Conservation (phyloP, 345 rosid genomes). For the Populus alba region DNA sequence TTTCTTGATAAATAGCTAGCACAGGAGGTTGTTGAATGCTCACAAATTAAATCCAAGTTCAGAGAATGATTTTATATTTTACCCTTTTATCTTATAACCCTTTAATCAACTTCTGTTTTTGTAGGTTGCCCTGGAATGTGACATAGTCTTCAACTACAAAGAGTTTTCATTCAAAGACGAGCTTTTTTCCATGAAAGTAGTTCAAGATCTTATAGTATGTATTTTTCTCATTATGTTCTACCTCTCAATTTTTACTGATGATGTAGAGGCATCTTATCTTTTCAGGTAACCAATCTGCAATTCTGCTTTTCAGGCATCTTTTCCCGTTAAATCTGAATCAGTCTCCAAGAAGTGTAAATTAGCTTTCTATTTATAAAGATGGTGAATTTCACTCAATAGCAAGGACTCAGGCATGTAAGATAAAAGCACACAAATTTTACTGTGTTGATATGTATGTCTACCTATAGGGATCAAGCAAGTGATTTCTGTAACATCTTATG, state of each 20-base stretch:
- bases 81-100: neutral
- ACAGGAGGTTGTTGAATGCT: too few species aligned
- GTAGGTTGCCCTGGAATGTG: constrained; percentile 34
- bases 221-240: neutral
- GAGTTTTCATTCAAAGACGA: constrained; percentile 25
- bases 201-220: constrained; percentile 29
- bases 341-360: constrained; percentile 28
- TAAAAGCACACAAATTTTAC: neutral
- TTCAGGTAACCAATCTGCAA: neutral
- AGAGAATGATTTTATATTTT: neutral
- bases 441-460: neutral
- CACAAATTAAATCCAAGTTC: neutral
- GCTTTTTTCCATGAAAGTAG: neutral
- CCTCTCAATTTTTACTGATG: neutral
- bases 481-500: neutral
- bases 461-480: neutral
- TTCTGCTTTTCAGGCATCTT: constrained; percentile 10
- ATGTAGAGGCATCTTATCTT: neutral
- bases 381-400: neutral
- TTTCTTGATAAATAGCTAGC: too few species aligned
- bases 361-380: constrained; percentile 23
- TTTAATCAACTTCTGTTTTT: neutral
- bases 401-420: neutral
- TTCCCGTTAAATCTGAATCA: constrained; percentile 10
- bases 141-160: constrained; percentile 10